Percentiles rank a stretch among this genome's conserved stretches.
Conservation (phyloP, 116 monocot genomes). For the Zostera marina region DNA sequence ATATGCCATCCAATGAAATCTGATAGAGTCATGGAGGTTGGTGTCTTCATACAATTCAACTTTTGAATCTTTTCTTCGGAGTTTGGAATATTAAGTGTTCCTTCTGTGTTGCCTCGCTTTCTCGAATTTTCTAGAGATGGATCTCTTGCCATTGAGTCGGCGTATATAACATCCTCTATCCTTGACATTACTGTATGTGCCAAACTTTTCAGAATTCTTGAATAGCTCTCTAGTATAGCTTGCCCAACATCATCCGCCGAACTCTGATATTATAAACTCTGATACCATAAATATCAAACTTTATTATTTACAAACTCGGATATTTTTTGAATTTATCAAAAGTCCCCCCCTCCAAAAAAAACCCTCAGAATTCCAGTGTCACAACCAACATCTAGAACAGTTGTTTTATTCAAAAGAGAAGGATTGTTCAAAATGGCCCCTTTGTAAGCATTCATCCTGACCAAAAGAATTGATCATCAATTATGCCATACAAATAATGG, state of each 20-base stretch:
- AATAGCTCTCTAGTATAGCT: conserved; percentile 71
- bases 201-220: conserved; percentile 60
- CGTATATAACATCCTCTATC: conserved; percentile 56
- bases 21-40: conserved; percentile 40
- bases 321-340: not conserved
- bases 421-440: conserved; percentile 67
- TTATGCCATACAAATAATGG: not conserved
- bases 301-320: not conserved
- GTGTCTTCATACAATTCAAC: conserved; percentile 27
- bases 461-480: conserved; percentile 19
- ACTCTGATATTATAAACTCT: no score
- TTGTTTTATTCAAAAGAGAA: conserved; percentile 52
- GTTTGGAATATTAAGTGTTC: conserved; percentile 36
- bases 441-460: conserved; percentile 81
- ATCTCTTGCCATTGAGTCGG: conserved; percentile 21
- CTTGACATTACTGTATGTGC: conserved; percentile 57
- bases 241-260: conserved; percentile 86
- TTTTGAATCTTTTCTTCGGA: conserved; percentile 45
- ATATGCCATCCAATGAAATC: conserved; percentile 75
- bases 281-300: no score
- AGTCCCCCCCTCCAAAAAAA: not conserved
- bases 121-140: conserved; percentile 13
- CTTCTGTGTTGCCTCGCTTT: conserved; percentile 11
- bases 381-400: conserved; percentile 96
- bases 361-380: conserved; percentile 93